These are phyloP conservation scores for Elaeis oleifera DNA, from an alignment of 202 grass and related monocot species.

Conservation along the genomic window DNA sequence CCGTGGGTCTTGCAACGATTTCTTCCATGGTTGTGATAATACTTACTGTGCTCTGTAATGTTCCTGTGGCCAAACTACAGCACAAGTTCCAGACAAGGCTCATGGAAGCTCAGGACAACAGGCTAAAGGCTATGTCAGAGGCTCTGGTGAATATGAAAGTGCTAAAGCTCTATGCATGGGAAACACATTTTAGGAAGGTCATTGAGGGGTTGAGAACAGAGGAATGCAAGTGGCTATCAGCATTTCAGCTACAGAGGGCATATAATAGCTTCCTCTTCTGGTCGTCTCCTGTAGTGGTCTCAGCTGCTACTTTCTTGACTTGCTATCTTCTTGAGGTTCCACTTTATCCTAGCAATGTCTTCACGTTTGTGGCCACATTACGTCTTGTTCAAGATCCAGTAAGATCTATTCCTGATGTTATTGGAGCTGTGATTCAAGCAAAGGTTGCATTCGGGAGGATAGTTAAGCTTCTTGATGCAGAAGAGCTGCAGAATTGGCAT, in stretches of 20 bases:
- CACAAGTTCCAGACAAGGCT: slow-evolving; percentile 72
- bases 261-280: slow-evolving; percentile 89
- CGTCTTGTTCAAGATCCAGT: slow-evolving; percentile 80
- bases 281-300: slow-evolving; percentile 87
- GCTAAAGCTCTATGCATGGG: slow-evolving; percentile 91
- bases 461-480: slow-evolving; percentile 66
- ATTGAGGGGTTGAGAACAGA: slow-evolving; percentile 68
- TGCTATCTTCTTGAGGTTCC: slow-evolving; percentile 69
- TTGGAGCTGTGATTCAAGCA: slow-evolving; percentile 78
- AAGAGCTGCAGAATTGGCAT: slow-evolving; percentile 47
- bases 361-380: slow-evolving; percentile 82
- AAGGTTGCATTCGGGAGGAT: slow-evolving; percentile 79
- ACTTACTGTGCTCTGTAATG: slow-evolving; percentile 63
- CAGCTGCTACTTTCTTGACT: slow-evolving; percentile 64
- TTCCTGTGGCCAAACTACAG: slow-evolving; percentile 72
- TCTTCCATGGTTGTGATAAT: slow-evolving; percentile 63
- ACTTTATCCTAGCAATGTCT: slow-evolving; percentile 81
- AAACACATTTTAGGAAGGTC: slow-evolving; percentile 74
- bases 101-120: slow-evolving; percentile 82
- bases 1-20: slow-evolving; percentile 51
- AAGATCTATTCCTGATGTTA: slow-evolving; percentile 72
- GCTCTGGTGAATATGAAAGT: slow-evolving; percentile 81
- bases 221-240: slow-evolving; percentile 71
- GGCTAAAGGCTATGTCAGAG: slow-evolving; percentile 79
- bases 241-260: slow-evolving; percentile 73